Base-by-base conservation (phyloP, 2,329 filamentous ascomycete genomes). In the Furcasterigmium furcatum region DNA sequence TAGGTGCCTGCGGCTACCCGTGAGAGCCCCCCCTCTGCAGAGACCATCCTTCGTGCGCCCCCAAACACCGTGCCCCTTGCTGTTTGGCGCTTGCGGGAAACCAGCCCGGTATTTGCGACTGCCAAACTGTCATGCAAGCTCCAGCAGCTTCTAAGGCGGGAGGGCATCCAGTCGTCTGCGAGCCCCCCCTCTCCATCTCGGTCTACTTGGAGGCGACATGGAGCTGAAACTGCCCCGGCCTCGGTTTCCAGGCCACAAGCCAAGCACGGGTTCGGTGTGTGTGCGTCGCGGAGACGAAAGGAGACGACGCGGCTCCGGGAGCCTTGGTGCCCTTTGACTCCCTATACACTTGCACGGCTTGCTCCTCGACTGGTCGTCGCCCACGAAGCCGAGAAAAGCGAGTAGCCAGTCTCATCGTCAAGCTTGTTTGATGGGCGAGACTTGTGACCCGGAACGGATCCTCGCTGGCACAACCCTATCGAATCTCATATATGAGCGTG, bases 1-100 rank as follows among this genome's bases (percentile, higher is more conserved):
- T 68, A 62, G 18, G 20, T 59, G 69, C 60, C 65, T 77, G 73
- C 72, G 72, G 67, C 65, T 60, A 65, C 58, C 73, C 73, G 69
- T 51, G 52, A 60, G 55, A 16, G 35, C 21, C 46, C n/a, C n/a
- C n/a, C 41, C 42, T 42, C 44, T 45, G 22, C 44, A n/a, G 40
- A 38, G 24, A 14, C 30, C 24, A 40, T 42, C 44, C 29, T 43
- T 44, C 38, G 46, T 52, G 44, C 46, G 46, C 44, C 39, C 45
- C 44, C 50, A 52, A 51, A 51, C 44, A 51, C 38, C 38, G 25
- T 41, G 35, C 25, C 29, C 38, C 38, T 59, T 61, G 65, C 64
- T 72, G 62, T 69, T 67, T 66, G 63, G 63, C 59, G 56, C 57
- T 46, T 58, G 56, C 57, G 58, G 52, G 30, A 46, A 49, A 32